Conservation (phyloP, 2,329 filamentous ascomycete species). For the Phyllosticta citrichinensis region DNA sequence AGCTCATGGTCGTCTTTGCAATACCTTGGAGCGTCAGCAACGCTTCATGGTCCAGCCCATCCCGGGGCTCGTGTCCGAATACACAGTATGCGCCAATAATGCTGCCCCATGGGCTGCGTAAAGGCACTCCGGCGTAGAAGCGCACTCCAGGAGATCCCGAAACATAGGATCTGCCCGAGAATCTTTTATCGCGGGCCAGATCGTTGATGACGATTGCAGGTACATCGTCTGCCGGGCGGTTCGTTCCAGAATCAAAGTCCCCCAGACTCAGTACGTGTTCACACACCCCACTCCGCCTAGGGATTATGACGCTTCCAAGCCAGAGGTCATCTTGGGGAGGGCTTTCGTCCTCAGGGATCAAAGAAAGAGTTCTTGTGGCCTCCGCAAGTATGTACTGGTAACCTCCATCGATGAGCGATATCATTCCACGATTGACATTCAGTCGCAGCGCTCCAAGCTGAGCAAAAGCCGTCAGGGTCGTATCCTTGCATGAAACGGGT, state of each 20-base stretch:
- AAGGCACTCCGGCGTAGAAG: slow-evolving; percentile 22
- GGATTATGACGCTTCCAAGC: slow-evolving; percentile 25
- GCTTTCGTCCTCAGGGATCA: slow-evolving; percentile 19
- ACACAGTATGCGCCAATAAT: slow-evolving; percentile 20
- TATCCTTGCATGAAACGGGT: slow-evolving; percentile 20
- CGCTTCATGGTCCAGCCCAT: slow-evolving; percentile 14
- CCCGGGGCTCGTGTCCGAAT: slow-evolving; percentile 17
- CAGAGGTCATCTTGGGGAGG: slow-evolving; percentile 20
- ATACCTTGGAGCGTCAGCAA: slow-evolving; percentile 23
- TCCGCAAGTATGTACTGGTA: slow-evolving; percentile 28
- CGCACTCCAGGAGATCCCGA: slow-evolving; percentile 13
- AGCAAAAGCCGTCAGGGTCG: slow-evolving; percentile 27
- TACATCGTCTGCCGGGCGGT: background rate
- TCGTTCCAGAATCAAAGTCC: background rate
- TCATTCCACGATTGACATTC: slow-evolving; percentile 25
- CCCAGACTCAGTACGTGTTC: slow-evolving; percentile 9
- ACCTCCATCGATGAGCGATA: slow-evolving; percentile 30
- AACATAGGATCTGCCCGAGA: slow-evolving; percentile 1
- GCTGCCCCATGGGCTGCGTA: slow-evolving; percentile 17
- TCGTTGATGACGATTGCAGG: slow-evolving; percentile 6
- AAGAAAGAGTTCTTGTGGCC: slow-evolving; percentile 22
- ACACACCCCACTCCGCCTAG: slow-evolving; percentile 25
- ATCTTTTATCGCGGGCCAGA: background rate
- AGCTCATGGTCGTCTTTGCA: slow-evolving; percentile 18
- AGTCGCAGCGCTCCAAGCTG: slow-evolving; percentile 29